Percentiles rank a stretch among this genome's conserved stretches.
Evolutionary conservation across 2,329 filamentous ascomycete species (phyloP).

Genomic region (Gyromitra esculenta): DNA sequence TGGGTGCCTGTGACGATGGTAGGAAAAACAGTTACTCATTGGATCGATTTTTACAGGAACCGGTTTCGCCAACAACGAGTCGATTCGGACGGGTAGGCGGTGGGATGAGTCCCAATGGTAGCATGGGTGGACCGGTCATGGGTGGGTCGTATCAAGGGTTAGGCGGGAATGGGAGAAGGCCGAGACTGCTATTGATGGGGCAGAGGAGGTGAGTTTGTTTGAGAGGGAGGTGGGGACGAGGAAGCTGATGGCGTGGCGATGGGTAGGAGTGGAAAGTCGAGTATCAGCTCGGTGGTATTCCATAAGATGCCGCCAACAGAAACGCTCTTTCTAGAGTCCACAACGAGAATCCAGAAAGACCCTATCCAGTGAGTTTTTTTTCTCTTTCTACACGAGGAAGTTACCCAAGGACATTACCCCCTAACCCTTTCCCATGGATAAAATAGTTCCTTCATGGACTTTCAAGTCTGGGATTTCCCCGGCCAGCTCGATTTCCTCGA

Average conservation of each 20-base stretch:
- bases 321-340: constrained; percentile 94
- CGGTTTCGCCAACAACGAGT: constrained; percentile 41
- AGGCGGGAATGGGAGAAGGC: constrained; percentile 68
- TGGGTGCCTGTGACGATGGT: constrained; percentile 39
- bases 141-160: constrained; percentile 46
- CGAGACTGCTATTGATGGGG: constrained; percentile 90
- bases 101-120: constrained; percentile 36
- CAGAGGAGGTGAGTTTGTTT: constrained; percentile 76
- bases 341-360: constrained; percentile 91
- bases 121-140: constrained; percentile 50
- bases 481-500: constrained; percentile 94
- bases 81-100: constrained; percentile 33
- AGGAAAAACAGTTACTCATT: constrained; percentile 55
- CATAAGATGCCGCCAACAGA: constrained; percentile 97
- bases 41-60: constrained; percentile 55
- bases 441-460: constrained; percentile 94
- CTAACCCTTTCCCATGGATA: constrained; percentile 17
- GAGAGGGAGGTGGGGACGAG: constrained; percentile 4
- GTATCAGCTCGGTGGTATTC: constrained; percentile 98
- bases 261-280: constrained; percentile 92
- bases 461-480: constrained; percentile 97
- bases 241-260: constrained; percentile 51
- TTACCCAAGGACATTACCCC: background rate
- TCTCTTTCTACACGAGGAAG: background rate
- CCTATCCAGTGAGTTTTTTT: constrained; percentile 80